Conservation (phyloP, 1,284 basidiomycete species). For the Apiotrichum porosum region DNA sequence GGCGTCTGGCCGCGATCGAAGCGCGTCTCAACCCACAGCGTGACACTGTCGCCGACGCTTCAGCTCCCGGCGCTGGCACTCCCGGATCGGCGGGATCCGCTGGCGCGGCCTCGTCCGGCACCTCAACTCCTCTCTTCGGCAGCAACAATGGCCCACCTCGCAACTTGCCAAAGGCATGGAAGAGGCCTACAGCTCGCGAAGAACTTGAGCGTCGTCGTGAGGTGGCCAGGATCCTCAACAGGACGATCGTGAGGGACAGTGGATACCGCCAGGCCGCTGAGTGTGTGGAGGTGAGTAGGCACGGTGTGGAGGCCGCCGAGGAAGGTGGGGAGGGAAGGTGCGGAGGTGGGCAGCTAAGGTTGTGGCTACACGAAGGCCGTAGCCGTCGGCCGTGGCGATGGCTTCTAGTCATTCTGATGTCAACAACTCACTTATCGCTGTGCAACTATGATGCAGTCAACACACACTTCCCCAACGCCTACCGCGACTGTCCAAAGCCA, state of each 20-base stretch:
- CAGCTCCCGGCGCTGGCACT: too few relatives aligned
- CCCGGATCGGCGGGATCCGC: too few relatives aligned
- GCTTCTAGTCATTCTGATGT: too few relatives aligned
- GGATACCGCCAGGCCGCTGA: constrained; percentile 32
- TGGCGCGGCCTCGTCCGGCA: too few relatives aligned
- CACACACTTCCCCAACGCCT: too few relatives aligned
- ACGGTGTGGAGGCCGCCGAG: too few relatives aligned
- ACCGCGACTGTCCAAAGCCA: too few relatives aligned
- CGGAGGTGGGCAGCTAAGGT: background rate
- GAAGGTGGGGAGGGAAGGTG: too few relatives aligned
- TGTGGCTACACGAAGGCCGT: background rate
- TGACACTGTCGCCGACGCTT: background rate
- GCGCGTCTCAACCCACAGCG: constrained; percentile 22
- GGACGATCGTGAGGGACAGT: constrained; percentile 41
- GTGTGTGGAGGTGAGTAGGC: constrained; percentile 42
- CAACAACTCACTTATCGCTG: too few relatives aligned
- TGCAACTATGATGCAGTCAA: too few relatives aligned
- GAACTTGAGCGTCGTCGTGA: constrained; percentile 28
- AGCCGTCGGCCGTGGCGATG: too few relatives aligned
- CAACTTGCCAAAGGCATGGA: constrained; percentile 11
- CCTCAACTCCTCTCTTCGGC: background rate
- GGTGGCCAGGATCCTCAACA: constrained; percentile 33
- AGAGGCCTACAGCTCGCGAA: constrained; percentile 10
- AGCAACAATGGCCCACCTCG: too few relatives aligned
- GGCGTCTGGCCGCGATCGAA: constrained; percentile 34